Evolutionary conservation across 257 asterid genomes (phyloP), one percentile per base, ranked within the genome.

Genomic region (Nicotiana sylvestris): DNA sequence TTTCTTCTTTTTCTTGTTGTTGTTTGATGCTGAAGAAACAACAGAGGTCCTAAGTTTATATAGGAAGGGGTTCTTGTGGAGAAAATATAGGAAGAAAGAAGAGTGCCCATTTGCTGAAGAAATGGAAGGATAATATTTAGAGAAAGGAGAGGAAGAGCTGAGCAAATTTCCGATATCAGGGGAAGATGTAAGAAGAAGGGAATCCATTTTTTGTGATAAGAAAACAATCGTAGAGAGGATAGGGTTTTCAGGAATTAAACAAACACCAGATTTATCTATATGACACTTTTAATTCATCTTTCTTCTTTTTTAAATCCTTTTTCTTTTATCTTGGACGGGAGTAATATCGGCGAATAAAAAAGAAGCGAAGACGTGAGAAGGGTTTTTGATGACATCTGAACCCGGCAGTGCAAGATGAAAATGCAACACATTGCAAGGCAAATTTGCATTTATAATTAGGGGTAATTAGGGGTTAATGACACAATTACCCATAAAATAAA

Each of bases 21-120:
- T 90, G 88, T 86, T 91, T 61, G 91, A 91, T 6, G 93, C 94
- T 13, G 89, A 91, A 32, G 79, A 86, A 25, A 88, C 80, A 37
- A 85, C 79, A 37, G 88, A 70, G 65, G 82, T 70, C 37, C 88
- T 85, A 80, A 84, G 87, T 82, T 82, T 89, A 80, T 65, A 53
- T 15, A 49, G 30, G 4, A 49, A 49, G 0, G 68, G 53, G 13
- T 46, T 72, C 13, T 72, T 72, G 39, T 72, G 61, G 79, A 87
- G 11, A 80, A 81, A 77, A 79, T 83, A 82, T 76, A 72, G 76
- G 83, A 80, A 77, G 53, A 80, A 67, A 30, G 66, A 35, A 82
- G 78, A 81, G n/a, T 81, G 32, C 39, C 83, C 81, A 68, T 79
- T 66, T 58, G 60, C 86, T 46, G 89, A 86, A 66, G 89, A 86